Conservation (phyloP, 2,329 filamentous ascomycete species). For the Botrytis fragariae region DNA sequence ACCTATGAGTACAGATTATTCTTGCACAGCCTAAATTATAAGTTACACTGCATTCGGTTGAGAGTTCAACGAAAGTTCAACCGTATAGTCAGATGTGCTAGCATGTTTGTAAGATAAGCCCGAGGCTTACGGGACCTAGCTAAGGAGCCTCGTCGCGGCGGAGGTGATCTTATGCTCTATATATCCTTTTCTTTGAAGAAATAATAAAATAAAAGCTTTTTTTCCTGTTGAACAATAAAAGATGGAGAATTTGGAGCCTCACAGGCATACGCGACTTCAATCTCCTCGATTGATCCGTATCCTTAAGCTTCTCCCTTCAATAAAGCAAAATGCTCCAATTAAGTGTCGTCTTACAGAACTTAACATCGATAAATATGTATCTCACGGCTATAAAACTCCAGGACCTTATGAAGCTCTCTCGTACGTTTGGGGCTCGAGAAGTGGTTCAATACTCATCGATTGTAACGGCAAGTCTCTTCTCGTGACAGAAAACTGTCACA, state of each 20-base stretch:
- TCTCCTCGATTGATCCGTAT: neutral
- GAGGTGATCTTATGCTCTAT: no score
- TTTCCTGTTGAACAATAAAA: no score
- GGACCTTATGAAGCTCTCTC: neutral
- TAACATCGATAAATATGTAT: accelerated
- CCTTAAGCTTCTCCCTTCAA: neutral
- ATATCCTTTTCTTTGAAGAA: no score
- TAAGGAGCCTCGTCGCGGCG: no score
- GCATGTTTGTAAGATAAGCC: no score
- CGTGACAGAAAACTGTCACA: neutral
- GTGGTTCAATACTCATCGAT: neutral
- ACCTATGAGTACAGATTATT: no score
- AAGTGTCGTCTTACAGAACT: neutral
- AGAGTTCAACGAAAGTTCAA: neutral
- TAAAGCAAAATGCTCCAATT: neutral
- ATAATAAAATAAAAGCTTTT: no score
- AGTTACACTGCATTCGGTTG: no score
- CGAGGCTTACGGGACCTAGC: no score
- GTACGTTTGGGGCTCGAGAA: neutral
- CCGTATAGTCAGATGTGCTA: no score
- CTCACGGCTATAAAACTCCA: accelerated
- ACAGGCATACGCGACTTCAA: neutral
- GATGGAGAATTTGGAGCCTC: neutral
- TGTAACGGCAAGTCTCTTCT: neutral
- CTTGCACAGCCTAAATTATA: no score